phyloP scores from a whole-genome alignment of 352 stramenopile genomes.

The Plasmopara muralis region DNA sequence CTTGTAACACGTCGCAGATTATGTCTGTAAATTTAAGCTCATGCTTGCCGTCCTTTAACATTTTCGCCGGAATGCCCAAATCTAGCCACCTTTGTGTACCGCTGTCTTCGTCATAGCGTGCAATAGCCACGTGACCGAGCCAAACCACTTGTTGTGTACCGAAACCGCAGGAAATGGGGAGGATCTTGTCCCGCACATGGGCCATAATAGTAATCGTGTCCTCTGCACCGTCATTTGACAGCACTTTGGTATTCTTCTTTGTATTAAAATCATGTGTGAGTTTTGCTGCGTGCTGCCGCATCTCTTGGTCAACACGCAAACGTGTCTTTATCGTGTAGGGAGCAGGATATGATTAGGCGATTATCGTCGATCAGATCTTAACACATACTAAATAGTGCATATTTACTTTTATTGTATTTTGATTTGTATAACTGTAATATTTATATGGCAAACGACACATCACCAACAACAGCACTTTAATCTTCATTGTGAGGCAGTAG shows the following conservation, averaged over 20 bases:
- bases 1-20: slow-evolving; percentile 58
- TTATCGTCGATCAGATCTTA: too few relatives aligned
- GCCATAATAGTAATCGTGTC: slow-evolving; percentile 55
- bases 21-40: slow-evolving; percentile 44
- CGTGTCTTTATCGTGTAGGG: too few relatives aligned
- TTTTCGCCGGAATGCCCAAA: slow-evolving; percentile 36
- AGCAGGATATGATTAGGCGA: too few relatives aligned
- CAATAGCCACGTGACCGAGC: slow-evolving; percentile 66
- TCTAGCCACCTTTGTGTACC: slow-evolving; percentile 41
- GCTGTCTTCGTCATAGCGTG: slow-evolving; percentile 48
- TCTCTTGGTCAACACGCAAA: too few relatives aligned
- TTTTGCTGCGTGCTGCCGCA: too few relatives aligned
- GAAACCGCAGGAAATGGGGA: slow-evolving; percentile 61
- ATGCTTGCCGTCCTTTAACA: slow-evolving; percentile 40
- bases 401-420: too few relatives aligned
- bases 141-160: slow-evolving; percentile 67
- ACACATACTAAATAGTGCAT: too few relatives aligned
- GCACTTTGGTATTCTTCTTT: slow-evolving; percentile 7
- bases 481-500: too few relatives aligned
- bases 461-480: too few relatives aligned
- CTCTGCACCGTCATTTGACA: slow-evolving; percentile 40
- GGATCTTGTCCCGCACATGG: slow-evolving; percentile 67
- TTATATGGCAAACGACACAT: too few relatives aligned
- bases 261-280: background rate
- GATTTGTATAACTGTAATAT: too few relatives aligned